These are phyloP conservation scores for Penicillium roqueforti DNA, from an alignment of 495 filamentous ascomycete genomes.

Conservation along the genomic window DNA sequence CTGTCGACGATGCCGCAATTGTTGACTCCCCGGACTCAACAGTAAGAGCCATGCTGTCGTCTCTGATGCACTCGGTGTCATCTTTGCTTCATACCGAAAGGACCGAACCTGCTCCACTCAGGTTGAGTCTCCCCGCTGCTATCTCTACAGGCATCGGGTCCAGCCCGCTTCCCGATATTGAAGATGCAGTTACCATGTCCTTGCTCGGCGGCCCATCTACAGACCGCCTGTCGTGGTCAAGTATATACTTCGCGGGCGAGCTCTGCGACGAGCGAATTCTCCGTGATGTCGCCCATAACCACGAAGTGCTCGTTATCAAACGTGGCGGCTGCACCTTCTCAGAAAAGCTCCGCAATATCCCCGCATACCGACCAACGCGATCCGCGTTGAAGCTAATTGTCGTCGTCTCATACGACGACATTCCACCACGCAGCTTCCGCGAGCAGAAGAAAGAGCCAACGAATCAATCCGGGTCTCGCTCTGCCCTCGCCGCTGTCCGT, in stretches of 20 bases:
- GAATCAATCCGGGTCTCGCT: neutral
- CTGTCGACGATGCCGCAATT: constrained; percentile 22
- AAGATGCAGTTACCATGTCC: constrained; percentile 50
- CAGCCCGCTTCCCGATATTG: constrained; percentile 64
- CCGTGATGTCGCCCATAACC: constrained; percentile 52
- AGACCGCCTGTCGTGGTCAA: constrained; percentile 56
- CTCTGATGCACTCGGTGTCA: constrained; percentile 55
- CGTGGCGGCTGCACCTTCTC: constrained; percentile 84
- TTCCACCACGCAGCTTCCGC: neutral
- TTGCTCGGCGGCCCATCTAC: constrained; percentile 37
- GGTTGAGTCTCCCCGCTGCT: constrained; percentile 59
- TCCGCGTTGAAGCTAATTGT: constrained; percentile 72
- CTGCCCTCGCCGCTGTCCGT: constrained; percentile 38
- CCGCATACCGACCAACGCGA: constrained; percentile 60
- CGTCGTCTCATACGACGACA: constrained; percentile 63
- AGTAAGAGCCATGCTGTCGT: constrained; percentile 50
- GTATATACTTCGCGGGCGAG: constrained; percentile 65
- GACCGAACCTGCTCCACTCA: constrained; percentile 27
- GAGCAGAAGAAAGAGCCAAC: neutral
- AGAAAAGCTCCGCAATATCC: constrained; percentile 78
- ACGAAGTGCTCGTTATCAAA: constrained; percentile 78
- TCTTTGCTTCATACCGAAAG: constrained; percentile 47
- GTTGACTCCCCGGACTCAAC: constrained; percentile 43
- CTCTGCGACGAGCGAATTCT: constrained; percentile 63
- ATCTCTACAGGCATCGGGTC: constrained; percentile 72